Evolutionary conservation across 805 yeast species (phyloP), one percentile per base, ranked within the genome.

Genomic region (Starmerella apicola): DNA sequence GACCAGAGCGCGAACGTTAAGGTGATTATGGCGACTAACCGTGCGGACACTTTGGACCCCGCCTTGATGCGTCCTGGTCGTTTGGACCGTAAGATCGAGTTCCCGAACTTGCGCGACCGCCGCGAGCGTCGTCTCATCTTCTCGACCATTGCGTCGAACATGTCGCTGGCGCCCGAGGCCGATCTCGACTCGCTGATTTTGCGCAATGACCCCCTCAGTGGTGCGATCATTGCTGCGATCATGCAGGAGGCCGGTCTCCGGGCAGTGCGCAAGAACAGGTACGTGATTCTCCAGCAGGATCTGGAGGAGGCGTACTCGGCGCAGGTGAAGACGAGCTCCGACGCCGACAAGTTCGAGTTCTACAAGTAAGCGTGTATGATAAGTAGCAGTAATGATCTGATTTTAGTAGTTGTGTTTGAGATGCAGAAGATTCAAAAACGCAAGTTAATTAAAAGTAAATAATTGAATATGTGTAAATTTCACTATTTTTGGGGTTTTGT

Each of bases 211-310:
- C 95, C 98, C 30, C 68, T 93, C 43, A 83, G 95, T 27, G 99
- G 99, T 57, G 98, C 70, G 10, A 74, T 88, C 42, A 91, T 91
- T 58, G 97, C 99, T 13, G 98, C 98, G 15, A 88, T 91, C 52
- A 91, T 91, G 98, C 99, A 91, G 71, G 99, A 93, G 65, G 99
- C 99, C 22, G 99, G 99, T 51, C 72, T 91, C 52, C 76, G 98
- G 53, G 99, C 99, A 2, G 97, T 91, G 34, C 81, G 99, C 67
- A 91, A 88, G 67, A 91, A 91, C 63, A 75, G 99, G 65, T 91
- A 93, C 61, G 94, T 91, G 63, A 93, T 91, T 50, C 68, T 93
- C 56, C 97, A 91, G 65, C 78, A 79, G 58, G 99, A 91, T 66
- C 69, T 91, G 59, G 99, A 91, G 61, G 99, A 91, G 66, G 98